A percentile compares a stretch with the other conserved stretches of the same genome.
phyloP scores from a whole-genome alignment of 495 filamentous ascomycete species.

The Xylaria palmicola region DNA sequence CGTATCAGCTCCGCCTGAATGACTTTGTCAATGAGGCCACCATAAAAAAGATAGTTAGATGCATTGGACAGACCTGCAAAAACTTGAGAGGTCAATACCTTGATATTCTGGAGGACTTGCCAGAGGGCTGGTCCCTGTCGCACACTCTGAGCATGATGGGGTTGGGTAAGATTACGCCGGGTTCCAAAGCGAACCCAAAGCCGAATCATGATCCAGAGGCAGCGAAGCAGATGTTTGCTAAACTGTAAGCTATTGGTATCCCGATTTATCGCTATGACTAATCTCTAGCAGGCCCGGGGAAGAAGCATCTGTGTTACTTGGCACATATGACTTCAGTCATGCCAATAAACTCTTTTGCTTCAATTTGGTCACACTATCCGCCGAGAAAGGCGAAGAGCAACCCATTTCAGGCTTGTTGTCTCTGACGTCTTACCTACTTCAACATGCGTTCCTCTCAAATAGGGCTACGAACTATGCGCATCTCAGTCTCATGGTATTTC shows the following conservation, averaged over 20 bases:
- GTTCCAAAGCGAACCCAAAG: slow-evolving; percentile 59
- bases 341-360: slow-evolving; percentile 95
- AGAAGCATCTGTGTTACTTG: slow-evolving; percentile 74
- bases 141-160: slow-evolving; percentile 83
- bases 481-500: slow-evolving; percentile 77
- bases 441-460: slow-evolving; percentile 83
- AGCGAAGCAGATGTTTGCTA: slow-evolving; percentile 73
- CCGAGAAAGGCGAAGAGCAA: slow-evolving; percentile 66
- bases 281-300: slow-evolving; percentile 63
- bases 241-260: slow-evolving; percentile 40
- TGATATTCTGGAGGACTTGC: slow-evolving; percentile 86
- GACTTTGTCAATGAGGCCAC: slow-evolving; percentile 93
- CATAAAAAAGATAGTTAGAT: slow-evolving; percentile 77
- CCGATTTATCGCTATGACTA: slow-evolving; percentile 16
- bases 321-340: slow-evolving; percentile 89
- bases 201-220: slow-evolving; percentile 64
- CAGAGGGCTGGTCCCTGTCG: slow-evolving; percentile 83
- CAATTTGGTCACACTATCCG: slow-evolving; percentile 67
- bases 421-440: slow-evolving; percentile 85
- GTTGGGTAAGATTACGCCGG: slow-evolving; percentile 70
- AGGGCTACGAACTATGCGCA: slow-evolving; percentile 78
- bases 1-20: slow-evolving; percentile 90
- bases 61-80: slow-evolving; percentile 68
- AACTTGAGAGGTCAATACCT: slow-evolving; percentile 71
- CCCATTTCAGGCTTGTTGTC: slow-evolving; percentile 85